Base-by-base conservation (phyloP, 441 rosid genomes). In the Corymbia citriodora region DNA sequence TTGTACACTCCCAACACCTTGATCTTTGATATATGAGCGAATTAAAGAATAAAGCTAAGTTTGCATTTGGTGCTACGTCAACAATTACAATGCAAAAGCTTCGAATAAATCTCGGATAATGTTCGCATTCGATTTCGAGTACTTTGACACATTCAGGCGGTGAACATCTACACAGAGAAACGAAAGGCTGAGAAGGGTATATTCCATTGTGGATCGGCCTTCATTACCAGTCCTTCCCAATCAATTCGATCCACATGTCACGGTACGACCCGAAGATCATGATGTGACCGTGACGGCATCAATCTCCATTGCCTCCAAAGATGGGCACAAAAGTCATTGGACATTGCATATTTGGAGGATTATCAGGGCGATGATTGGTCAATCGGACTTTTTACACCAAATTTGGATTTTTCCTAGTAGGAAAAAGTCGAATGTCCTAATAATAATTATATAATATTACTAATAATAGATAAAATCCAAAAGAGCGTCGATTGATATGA, bases 11-110 rank as follows among this genome's bases (percentile, higher is more conserved):
- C 45, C 45, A 5, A 40, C 45, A 40, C 45, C 45, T 40, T 68
- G 23, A 31, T 17, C 23, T 68, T 31, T 31, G 18, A 17, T 0
- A 10, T 1, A 0, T 2, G 7, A 31, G 13, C 0, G 1, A 68
- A 68, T 8, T 31, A 31, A 31, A 33, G 12, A 12, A 31, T 23
- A 68, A 68, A 68, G 23, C 36, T 36, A 31, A 68, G 23, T 31
- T 68, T 68, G 45, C 45, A 16, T 68, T 40, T 17, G 45, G 2
- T 19, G 4, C 0, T 2, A 8, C 4, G 45, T 31, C 2, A 31
- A n/a, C 9, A 16, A 68, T 68, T 16, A 16, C 33, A 19, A 7
- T 31, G 74, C 74, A 68, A 68, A 68, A 29, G 72, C 72, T 63
- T n/a, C 45, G 18, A 36, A 29, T n/a, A 16, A 8, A 18, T 68